A percentile compares a stretch with the other conserved stretches of the same genome.
These are phyloP conservation scores for Yamadazyma dendronema DNA, from an alignment of 1,139 yeast species.

Conservation along the genomic window DNA sequence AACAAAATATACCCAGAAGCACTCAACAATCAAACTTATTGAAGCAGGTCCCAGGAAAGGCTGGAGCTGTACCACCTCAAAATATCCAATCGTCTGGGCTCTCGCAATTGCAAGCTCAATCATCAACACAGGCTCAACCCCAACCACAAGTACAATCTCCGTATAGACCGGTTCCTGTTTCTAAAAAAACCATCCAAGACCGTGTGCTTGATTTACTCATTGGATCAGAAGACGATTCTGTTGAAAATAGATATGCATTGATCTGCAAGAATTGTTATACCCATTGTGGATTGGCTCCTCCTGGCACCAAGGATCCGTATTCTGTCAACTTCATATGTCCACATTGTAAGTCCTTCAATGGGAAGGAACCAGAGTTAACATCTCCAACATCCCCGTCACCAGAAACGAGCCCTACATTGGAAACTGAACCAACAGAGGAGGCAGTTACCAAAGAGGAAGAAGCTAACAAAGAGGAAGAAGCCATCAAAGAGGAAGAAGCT, in stretches of 20 bases:
- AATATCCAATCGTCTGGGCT: neutral
- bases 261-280: conserved; percentile 63
- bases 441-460: neutral
- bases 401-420: neutral
- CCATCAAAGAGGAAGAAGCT: neutral
- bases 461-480: neutral
- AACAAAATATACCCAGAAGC: too few relatives aligned
- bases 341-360: conserved; percentile 64
- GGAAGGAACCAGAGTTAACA: conserved; percentile 16
- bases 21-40: too few relatives aligned
- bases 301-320: conserved; percentile 54
- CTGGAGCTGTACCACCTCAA: too few relatives aligned
- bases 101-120: too few relatives aligned
- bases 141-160: too few relatives aligned
- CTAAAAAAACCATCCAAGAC: conserved; percentile 33
- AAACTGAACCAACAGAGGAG: neutral
- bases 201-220: conserved; percentile 52
- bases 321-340: conserved; percentile 69
- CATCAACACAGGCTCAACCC: too few relatives aligned
- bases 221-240: conserved; percentile 68
- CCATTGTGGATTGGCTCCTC: conserved; percentile 86
- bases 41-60: too few relatives aligned
- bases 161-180: neutral
- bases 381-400: neutral
- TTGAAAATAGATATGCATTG: conserved; percentile 66